phyloP scores from a whole-genome alignment of 345 rosid species.

The Lepidium sativum region DNA sequence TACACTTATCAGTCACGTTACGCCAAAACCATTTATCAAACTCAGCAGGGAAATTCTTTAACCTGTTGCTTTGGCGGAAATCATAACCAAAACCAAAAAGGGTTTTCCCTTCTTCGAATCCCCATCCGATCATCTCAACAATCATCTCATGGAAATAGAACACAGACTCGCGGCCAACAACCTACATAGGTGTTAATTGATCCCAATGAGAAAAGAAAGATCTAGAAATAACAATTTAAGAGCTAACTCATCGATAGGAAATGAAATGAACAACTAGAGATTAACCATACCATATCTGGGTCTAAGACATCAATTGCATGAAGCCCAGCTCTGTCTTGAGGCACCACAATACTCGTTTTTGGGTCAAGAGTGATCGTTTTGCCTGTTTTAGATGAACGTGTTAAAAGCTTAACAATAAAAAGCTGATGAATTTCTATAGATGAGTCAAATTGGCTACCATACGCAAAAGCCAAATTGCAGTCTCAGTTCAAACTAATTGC shows the following conservation, averaged over 20 bases:
- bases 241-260: background rate
- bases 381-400: constrained; percentile 39
- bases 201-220: background rate
- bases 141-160: constrained; percentile 95
- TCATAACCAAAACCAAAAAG: constrained; percentile 97
- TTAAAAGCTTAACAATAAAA: background rate
- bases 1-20: background rate
- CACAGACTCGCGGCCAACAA: constrained; percentile 76
- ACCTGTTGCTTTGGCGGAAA: constrained; percentile 98
- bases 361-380: constrained; percentile 58
- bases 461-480: background rate
- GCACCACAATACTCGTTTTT: constrained; percentile 60
- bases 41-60: background rate
- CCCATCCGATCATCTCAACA: constrained; percentile 86
- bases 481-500: background rate
- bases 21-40: background rate
- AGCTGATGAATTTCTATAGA: background rate
- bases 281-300: constrained; percentile 73
- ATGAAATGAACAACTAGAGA: background rate
- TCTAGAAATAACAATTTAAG: background rate
- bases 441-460: background rate
- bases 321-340: constrained; percentile 84
- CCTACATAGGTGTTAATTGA: constrained; percentile 28
- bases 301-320: constrained; percentile 83
- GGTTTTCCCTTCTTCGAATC: constrained; percentile 89